Conservation (phyloP, 2,329 filamentous ascomycete species). For the Ophiostoma sp. region DNA sequence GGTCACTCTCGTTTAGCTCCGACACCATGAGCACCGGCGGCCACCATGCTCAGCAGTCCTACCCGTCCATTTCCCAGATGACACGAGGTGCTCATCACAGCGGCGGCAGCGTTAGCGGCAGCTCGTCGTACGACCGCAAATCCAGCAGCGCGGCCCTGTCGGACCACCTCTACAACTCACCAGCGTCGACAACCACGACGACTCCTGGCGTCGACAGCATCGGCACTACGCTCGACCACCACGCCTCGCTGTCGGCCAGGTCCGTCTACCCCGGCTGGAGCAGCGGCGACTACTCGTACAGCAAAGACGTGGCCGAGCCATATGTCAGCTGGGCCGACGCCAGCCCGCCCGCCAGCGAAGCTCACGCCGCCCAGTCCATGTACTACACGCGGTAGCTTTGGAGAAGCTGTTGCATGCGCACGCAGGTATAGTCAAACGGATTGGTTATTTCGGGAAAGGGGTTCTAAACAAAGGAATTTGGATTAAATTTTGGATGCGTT, state of each 20-base stretch:
- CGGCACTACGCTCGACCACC: conserved; percentile 35
- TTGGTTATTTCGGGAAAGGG: background rate
- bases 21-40: conserved; percentile 36
- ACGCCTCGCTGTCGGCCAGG: conserved; percentile 38
- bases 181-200: conserved; percentile 30
- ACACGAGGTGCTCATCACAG: conserved; percentile 24
- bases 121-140: conserved; percentile 40
- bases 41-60: background rate
- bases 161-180: conserved; percentile 41
- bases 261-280: conserved; percentile 43
- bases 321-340: conserved; percentile 38
- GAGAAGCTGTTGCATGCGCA: background rate
- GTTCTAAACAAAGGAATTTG: no score
- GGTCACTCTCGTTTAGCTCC: conserved; percentile 31
- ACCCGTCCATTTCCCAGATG: conserved; percentile 37
- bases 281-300: conserved; percentile 27
- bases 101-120: conserved; percentile 11
- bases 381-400: conserved; percentile 32
- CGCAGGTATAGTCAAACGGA: background rate
- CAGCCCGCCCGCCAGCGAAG: conserved; percentile 28
- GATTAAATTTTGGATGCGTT: background rate
- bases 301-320: conserved; percentile 28
- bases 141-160: conserved; percentile 35
- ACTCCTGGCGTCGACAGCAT: conserved; percentile 37
- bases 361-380: conserved; percentile 30